A percentile compares a stretch with the other conserved stretches of the same genome.
Conservation (phyloP, 192 early-diverging fungal species). For the Diversispora epigaea region DNA sequence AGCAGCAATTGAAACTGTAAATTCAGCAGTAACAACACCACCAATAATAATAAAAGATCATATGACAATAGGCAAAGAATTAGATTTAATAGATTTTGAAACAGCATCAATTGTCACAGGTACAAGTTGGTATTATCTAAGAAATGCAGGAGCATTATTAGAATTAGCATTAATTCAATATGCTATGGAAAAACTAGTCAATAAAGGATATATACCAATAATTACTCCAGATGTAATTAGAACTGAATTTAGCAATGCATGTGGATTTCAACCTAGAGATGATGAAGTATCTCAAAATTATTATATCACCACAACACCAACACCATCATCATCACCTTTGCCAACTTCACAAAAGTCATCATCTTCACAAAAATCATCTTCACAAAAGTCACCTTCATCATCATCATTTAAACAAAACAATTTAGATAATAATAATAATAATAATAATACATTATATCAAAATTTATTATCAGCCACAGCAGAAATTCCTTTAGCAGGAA, state of each 20-base stretch:
- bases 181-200: constrained; percentile 72
- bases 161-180: constrained; percentile 88
- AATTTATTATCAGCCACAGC: constrained; percentile 80
- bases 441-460: too few relatives aligned
- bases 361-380: too few relatives aligned
- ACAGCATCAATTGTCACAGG: constrained; percentile 79
- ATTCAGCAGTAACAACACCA: too few relatives aligned
- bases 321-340: too few relatives aligned
- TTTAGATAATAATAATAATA: too few relatives aligned
- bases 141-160: constrained; percentile 80
- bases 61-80: constrained; percentile 59
- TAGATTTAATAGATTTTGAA: constrained; percentile 80
- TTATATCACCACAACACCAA: constrained; percentile 50
- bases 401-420: too few relatives aligned
- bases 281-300: constrained; percentile 87
- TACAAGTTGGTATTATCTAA: constrained; percentile 82
- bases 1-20: too few relatives aligned
- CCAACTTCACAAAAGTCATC: too few relatives aligned
- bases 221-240: constrained; percentile 83
- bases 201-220: constrained; percentile 74
- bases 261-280: constrained; percentile 84
- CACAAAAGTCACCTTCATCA: too few relatives aligned
- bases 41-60: constrained; percentile 56
- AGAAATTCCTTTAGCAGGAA: constrained; percentile 88
- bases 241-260: constrained; percentile 75